Conservation (phyloP, 2,329 filamentous ascomycete genomes). For the Camptophora hylomeconis region DNA sequence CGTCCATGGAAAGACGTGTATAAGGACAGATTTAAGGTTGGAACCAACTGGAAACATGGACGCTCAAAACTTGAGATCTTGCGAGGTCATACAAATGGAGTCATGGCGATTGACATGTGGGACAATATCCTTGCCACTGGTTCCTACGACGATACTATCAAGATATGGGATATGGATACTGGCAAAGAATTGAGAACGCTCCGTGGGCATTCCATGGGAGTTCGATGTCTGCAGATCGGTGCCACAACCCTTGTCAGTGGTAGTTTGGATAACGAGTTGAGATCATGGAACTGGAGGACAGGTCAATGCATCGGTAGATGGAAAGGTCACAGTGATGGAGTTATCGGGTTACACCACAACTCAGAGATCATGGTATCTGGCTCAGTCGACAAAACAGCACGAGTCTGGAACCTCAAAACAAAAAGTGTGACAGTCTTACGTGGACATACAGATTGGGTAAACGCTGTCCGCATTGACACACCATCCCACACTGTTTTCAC, state of each 20-base stretch:
- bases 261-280: constrained; percentile 74
- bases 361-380: constrained; percentile 74
- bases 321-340: constrained; percentile 63
- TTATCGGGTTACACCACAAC: constrained; percentile 81
- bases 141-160: constrained; percentile 89
- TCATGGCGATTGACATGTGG: constrained; percentile 68
- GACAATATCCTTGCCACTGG: constrained; percentile 86
- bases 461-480: constrained; percentile 79
- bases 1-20: constrained; percentile 96
- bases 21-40: constrained; percentile 86
- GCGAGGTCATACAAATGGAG: constrained; percentile 75
- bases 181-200: constrained; percentile 78
- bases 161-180: constrained; percentile 89
- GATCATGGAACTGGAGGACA: constrained; percentile 94
- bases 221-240: constrained; percentile 85
- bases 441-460: constrained; percentile 90
- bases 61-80: constrained; percentile 75
- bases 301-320: constrained; percentile 76
- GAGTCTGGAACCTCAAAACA: constrained; percentile 83
- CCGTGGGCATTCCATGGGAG: constrained; percentile 65
- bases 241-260: constrained; percentile 84
- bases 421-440: constrained; percentile 67
- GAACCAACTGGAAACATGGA: constrained; percentile 94
- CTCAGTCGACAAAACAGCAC: constrained; percentile 78
- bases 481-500: constrained; percentile 77